Conservation (phyloP, 2,329 filamentous ascomycete genomes). For the Verticillium klebahnii region DNA sequence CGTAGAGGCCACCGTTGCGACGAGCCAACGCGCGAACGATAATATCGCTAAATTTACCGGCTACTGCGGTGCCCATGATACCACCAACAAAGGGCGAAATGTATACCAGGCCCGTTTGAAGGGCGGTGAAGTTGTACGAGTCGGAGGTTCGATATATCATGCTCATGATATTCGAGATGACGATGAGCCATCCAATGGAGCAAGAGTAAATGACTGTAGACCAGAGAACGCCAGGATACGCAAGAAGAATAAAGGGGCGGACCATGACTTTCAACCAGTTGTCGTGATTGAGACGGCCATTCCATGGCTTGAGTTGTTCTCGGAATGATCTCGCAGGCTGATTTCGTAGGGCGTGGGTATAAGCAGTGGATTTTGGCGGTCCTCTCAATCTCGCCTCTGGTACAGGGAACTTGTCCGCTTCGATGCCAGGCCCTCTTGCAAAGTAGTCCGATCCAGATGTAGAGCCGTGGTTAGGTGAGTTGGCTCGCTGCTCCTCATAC, state of each 20-base stretch:
- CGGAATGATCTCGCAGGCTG: conserved; percentile 65
- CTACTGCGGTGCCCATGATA: conserved; percentile 85
- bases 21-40: conserved; percentile 78
- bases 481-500: not conserved
- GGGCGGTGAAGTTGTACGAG: conserved; percentile 73
- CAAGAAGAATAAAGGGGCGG: conserved; percentile 79
- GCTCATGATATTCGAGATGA: conserved; percentile 82
- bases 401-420: conserved; percentile 32
- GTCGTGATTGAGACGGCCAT: conserved; percentile 73
- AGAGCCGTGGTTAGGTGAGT: not conserved
- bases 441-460: conserved; percentile 13
- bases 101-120: conserved; percentile 83
- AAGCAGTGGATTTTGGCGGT: conserved; percentile 39
- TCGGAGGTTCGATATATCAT: conserved; percentile 68
- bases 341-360: conserved; percentile 66
- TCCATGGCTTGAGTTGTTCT: conserved; percentile 71
- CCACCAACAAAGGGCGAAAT: conserved; percentile 86
- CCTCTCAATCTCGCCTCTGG: conserved; percentile 27
- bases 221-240: conserved; percentile 88
- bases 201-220: conserved; percentile 79
- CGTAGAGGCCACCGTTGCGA: conserved; percentile 77
- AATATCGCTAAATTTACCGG: conserved; percentile 80
- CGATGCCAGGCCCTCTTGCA: conserved; percentile 26
- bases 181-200: conserved; percentile 92
- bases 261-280: conserved; percentile 74